phyloP scores from a whole-genome alignment of 2,329 filamentous ascomycete genomes.

The Trichoderma guizhouense region DNA sequence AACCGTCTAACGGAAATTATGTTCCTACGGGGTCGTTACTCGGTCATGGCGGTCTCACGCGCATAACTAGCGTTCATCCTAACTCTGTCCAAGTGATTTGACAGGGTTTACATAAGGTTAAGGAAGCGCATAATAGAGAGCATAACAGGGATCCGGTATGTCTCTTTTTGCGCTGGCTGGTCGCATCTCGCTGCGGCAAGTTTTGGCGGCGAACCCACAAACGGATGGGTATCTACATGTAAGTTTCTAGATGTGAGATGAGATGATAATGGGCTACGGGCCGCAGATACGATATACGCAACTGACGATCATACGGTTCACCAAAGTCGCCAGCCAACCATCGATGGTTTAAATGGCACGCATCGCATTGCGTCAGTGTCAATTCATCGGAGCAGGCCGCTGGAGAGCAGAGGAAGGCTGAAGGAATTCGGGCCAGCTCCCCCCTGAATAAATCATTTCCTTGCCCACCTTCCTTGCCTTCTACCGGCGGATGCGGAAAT shows the following conservation, averaged over 20 bases:
- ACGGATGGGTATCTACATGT: neutral
- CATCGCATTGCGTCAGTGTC: neutral
- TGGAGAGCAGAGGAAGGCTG: neutral
- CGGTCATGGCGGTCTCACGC: neutral
- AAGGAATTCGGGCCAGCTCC: no score
- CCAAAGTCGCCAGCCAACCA: neutral
- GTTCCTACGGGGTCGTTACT: neutral
- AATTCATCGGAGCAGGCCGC: neutral
- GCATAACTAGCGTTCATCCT: neutral
- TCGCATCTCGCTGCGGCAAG: neutral
- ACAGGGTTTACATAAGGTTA: constrained; percentile 5
- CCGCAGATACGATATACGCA: neutral
- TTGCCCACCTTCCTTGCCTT: neutral
- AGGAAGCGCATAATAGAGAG: neutral
- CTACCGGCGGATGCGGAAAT: neutral
- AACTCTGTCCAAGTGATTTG: neutral
- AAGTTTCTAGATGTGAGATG: neutral
- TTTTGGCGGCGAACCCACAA: neutral
- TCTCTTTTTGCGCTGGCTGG: neutral
- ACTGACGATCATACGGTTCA: neutral
- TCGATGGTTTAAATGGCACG: neutral
- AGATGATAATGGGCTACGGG: neutral
- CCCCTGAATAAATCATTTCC: neutral
- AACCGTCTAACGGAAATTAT: neutral
- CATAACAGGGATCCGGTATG: neutral